These are phyloP conservation scores for Phytophthora citrophthora DNA, from an alignment of 352 stramenopile genomes.

Conservation along the genomic window DNA sequence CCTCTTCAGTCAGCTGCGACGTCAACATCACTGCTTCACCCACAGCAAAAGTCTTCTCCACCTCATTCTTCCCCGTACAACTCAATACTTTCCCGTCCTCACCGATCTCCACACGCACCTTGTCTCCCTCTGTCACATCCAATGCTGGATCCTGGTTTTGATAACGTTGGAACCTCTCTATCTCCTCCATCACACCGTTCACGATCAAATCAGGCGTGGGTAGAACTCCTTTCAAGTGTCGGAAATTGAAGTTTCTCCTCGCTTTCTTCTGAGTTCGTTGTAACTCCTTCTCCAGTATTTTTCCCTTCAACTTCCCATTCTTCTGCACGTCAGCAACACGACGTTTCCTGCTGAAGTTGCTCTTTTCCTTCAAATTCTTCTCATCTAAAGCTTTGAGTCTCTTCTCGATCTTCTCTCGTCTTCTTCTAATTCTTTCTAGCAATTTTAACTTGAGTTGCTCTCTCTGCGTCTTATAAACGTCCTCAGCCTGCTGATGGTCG, in stretches of 20 bases:
- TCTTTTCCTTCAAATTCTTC: constrained; percentile 20
- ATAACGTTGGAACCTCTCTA: constrained; percentile 28
- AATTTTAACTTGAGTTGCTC: constrained; percentile 54
- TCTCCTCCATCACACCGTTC: constrained; percentile 38
- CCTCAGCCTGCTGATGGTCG: constrained; percentile 75
- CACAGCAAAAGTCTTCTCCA: constrained; percentile 43
- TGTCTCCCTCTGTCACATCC: constrained; percentile 11
- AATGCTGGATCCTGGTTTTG: constrained; percentile 18
- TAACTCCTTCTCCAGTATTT: constrained; percentile 38
- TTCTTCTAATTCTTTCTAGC: constrained; percentile 43
- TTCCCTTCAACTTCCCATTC: constrained; percentile 4
- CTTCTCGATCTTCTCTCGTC: constrained; percentile 67
- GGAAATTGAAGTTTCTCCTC: constrained; percentile 60
- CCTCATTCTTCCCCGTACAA: background rate
- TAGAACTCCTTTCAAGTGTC: constrained; percentile 60
- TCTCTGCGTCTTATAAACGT: constrained; percentile 52
- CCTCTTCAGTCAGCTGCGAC: constrained; percentile 60
- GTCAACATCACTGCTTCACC: constrained; percentile 60
- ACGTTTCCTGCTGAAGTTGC: constrained; percentile 17
- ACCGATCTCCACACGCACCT: constrained; percentile 7
- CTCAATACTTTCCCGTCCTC: constrained; percentile 23
- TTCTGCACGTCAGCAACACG: background rate
- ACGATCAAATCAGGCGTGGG: constrained; percentile 45
- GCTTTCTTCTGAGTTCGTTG: constrained; percentile 24
- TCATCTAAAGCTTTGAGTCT: constrained; percentile 67